Percentiles rank a stretch among this genome's conserved stretches.
phyloP scores from a whole-genome alignment of 2,329 filamentous ascomycete species.

The Aspergillus chevalieri region DNA sequence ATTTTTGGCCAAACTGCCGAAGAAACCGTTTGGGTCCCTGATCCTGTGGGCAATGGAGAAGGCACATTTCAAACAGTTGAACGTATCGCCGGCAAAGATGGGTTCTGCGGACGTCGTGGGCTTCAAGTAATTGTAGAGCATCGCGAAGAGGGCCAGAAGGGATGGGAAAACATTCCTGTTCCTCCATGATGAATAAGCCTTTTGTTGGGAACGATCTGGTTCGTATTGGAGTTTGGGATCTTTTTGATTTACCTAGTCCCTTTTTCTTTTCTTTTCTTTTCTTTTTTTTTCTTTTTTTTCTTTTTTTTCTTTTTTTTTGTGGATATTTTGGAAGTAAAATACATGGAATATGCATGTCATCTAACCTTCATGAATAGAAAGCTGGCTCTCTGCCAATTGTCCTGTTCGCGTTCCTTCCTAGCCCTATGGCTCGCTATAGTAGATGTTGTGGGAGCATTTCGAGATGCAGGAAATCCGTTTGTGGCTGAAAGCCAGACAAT shows the following conservation, averaged over 20 bases:
- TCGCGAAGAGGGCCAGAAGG: constrained; percentile 37
- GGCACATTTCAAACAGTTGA: constrained; percentile 36
- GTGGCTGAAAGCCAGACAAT: background rate
- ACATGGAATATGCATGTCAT: no score
- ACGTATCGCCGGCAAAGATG: constrained; percentile 38
- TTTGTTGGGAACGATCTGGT: background rate
- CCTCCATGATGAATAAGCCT: constrained; percentile 17
- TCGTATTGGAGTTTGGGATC: background rate
- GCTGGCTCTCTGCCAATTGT: no score
- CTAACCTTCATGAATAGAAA: no score
- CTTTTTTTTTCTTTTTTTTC: background rate
- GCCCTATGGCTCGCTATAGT: no score
- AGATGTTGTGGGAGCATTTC: no score
- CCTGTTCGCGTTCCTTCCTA: no score
- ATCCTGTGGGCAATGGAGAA: constrained; percentile 20
- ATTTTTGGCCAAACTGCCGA: constrained; percentile 47
- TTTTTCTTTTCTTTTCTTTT: background rate
- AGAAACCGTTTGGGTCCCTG: constrained; percentile 38
- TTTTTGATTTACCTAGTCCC: background rate
- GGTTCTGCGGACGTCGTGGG: constrained; percentile 39
- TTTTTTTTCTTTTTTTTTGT: background rate
- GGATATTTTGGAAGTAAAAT: no score
- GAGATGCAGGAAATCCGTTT: no score
- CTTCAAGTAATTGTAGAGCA: constrained; percentile 41
- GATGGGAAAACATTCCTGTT: constrained; percentile 41